Evolutionary conservation across 805 yeast species (phyloP).

Genomic region (Starmerella gropengiesseri): DNA sequence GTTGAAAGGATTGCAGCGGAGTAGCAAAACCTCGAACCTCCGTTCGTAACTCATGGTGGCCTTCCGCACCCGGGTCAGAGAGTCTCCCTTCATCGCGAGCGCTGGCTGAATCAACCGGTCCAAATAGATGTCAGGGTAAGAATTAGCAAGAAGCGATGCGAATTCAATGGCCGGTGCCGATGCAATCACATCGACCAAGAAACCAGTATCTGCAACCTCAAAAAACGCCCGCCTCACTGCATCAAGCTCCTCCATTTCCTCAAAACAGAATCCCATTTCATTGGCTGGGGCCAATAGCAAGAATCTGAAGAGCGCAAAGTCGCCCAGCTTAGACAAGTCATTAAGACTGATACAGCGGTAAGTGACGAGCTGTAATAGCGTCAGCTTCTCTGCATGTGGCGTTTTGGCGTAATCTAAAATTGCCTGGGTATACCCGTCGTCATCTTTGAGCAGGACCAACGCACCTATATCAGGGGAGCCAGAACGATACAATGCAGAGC

Average conservation of each 20-base stretch:
- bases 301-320: slow-evolving; percentile 4
- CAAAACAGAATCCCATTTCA: slow-evolving; percentile 18
- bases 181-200: slow-evolving; percentile 10
- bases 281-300: slow-evolving; percentile 15
- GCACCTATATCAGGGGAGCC: slow-evolving; percentile 14
- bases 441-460: slow-evolving; percentile 13
- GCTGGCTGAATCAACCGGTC: slow-evolving; percentile 13
- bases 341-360: slow-evolving; percentile 12
- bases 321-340: slow-evolving; percentile 1
- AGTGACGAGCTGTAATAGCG: slow-evolving; percentile 17
- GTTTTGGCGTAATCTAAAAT: slow-evolving; percentile 12
- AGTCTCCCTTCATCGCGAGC: not conserved
- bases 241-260: slow-evolving; percentile 15
- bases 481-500: slow-evolving; percentile 12
- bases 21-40: slow-evolving; percentile 13
- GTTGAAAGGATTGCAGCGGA: slow-evolving; percentile 19
- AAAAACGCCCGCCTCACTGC: slow-evolving; percentile 9
- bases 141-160: slow-evolving; percentile 13
- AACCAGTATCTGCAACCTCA: not conserved
- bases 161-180: slow-evolving; percentile 5
- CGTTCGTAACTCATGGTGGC: slow-evolving; percentile 7
- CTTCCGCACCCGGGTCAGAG: slow-evolving; percentile 1
- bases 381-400: slow-evolving; percentile 9
- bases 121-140: slow-evolving; percentile 12
- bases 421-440: slow-evolving; percentile 10